Evolutionary conservation across 257 asterid species (phyloP), one percentile per base, ranked within the genome.

Genomic region (Forsythia viridissima): DNA sequence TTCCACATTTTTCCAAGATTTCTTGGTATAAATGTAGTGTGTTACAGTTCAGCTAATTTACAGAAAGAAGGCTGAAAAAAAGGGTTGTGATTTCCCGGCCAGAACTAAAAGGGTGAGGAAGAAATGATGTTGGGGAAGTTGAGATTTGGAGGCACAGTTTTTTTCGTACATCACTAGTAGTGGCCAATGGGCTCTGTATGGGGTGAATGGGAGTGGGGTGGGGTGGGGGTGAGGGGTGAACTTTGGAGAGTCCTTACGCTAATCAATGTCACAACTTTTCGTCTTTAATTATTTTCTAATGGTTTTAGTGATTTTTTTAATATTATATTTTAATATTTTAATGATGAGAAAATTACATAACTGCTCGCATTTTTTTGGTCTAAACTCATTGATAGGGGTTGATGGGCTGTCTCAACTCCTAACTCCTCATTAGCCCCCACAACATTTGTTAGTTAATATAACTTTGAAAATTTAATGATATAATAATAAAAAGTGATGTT

Each of bases 91-190:
- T 57, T 84, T 79, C 82, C 86, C 86, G 85, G 88, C 84, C 11
- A 81, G 75, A 71, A 70, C 75, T 78, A 66, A 44, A 84, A 80
- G 82, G 79, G 79, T 70, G 77, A 51, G 77, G 5, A 41, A 55
- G 77, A 48, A 75, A 40, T 57, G 51, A 79, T 52, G 74, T 40
- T 18, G 72, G 20, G 75, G 81, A 80, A 11, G 40, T 63, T 77
- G 84, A 86, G 89, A 85, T 85, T 87, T 87, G 87, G 91, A 87
- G 81, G 90, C 81, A 84, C 74, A 52, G 80, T 84, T 81, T 76
- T 43, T 75, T 82, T 81, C 78, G 90, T 87, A 78, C 87, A 82
- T 63, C 84, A 78, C 46, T 59, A 24, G 70, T 24, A 63, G 38
- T 63, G 18, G 18, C 11, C 67, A 63, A 18, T 10, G 39, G 69